These are phyloP conservation scores for Solanum gandarillasii DNA, from an alignment of 257 asterid genomes.

Conservation along the genomic window DNA sequence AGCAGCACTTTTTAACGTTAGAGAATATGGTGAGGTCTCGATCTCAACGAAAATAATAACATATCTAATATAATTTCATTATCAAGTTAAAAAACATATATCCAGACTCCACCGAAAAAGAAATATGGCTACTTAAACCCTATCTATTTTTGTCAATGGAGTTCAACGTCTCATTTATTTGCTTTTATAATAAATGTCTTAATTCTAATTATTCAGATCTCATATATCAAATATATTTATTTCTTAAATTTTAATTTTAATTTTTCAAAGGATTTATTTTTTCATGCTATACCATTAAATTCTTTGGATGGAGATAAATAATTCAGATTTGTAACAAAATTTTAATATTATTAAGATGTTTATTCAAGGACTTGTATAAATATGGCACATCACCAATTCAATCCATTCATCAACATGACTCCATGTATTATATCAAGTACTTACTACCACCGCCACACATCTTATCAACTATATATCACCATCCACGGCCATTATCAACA, in stretches of 20 bases:
- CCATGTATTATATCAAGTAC: not conserved
- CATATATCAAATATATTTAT: not conserved
- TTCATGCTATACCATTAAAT: not conserved
- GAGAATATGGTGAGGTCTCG: not conserved
- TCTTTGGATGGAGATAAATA: not conserved
- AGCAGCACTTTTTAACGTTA: not conserved
- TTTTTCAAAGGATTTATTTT: not conserved
- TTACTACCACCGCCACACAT: not conserved
- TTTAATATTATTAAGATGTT: not conserved
- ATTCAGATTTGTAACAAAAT: not conserved
- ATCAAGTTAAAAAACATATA: not conserved
- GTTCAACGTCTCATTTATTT: not conserved
- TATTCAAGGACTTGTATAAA: not conserved
- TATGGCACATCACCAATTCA: not conserved
- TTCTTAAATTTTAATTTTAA: not conserved
- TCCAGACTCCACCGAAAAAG: not conserved
- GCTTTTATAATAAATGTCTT: not conserved
- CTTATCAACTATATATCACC: not conserved
- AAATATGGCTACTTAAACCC: not conserved
- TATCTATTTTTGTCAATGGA: not conserved
- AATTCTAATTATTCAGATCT: not conserved
- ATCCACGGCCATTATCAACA: not conserved
- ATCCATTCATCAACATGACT: not conserved
- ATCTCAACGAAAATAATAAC: accelerated
- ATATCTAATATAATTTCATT: not conserved